Evolutionary conservation across 306 rosid species (phyloP).

Genomic region (Medicago arabica): DNA sequence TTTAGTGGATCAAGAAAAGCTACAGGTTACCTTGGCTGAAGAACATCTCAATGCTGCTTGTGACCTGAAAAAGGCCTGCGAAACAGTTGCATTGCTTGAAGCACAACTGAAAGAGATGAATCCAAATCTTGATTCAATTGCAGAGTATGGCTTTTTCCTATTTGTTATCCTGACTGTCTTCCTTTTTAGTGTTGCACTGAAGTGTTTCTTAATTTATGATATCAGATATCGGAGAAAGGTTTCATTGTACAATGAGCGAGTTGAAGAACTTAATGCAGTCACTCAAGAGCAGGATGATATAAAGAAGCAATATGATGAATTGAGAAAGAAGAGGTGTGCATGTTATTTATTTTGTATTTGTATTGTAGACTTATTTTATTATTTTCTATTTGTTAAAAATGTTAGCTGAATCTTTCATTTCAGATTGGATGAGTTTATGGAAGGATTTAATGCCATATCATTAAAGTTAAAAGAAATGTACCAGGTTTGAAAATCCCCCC

Average conservation of each 20-base stretch:
- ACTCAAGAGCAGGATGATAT: conserved; percentile 82
- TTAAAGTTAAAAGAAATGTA: conserved; percentile 95
- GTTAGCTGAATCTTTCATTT: conserved; percentile 35
- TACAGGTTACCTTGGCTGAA: conserved; percentile 68
- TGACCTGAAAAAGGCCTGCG: conserved; percentile 78
- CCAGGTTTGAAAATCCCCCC: conserved; percentile 61
- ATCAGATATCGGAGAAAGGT: conserved; percentile 84
- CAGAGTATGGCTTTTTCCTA: conserved; percentile 67
- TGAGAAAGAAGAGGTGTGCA: conserved; percentile 84
- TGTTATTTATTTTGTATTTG: neutral
- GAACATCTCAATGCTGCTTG: conserved; percentile 57
- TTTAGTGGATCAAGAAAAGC: conserved; percentile 85
- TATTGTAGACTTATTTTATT: neutral
- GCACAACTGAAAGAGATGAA: conserved; percentile 93
- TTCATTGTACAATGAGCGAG: conserved; percentile 75
- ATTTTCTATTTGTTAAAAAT: conserved; percentile 4
- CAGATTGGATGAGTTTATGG: conserved; percentile 98
- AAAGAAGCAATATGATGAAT: conserved; percentile 87
- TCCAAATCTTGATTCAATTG: conserved; percentile 95
- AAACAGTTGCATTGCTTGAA: conserved; percentile 77
- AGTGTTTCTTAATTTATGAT: conserved; percentile 31
- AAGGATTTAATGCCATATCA: conserved; percentile 91
- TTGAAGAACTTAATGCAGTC: conserved; percentile 82
- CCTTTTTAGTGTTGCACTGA: conserved; percentile 35
- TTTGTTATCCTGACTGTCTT: conserved; percentile 24